Evolutionary conservation across 345 rosid genomes (phyloP), one percentile per base, ranked within the genome.

Genomic region (Heritiera fomes): DNA sequence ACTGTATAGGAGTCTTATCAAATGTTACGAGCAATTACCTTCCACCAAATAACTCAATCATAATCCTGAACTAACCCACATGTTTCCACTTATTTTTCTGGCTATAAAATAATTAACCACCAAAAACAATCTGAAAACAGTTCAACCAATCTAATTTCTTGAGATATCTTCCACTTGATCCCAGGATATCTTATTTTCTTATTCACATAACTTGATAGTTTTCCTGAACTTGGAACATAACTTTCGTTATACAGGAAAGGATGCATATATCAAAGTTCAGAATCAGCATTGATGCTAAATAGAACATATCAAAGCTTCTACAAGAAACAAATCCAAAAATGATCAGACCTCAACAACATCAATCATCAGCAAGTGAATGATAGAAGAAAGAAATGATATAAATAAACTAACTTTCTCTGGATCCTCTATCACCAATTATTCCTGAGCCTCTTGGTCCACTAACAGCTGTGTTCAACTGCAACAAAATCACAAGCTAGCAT

Each of bases 341-440:
- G 6, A 49, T 70, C 30, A 14, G 14, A 71, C 75, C 75, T 50
- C 40, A 14, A 52, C 43, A 50, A 71, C 60, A 52, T 50, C 50
- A 71, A 71, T 14, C 30, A 71, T 17, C 59, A 15, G 7, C n/a
- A 61, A 28, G 1, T 61, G 23, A 15, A 23, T 15, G 23, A 53
- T 38, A 34, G 30, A 72, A 68, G 38, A 68, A 68, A 72, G 47
- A 4, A 18, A 53, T 52, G 62, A 34, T 47, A 72, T 8, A 32
- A 53, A 52, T 52, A 53, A 53, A 90, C 97, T 91, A 82, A 95
- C 99, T 89, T 90, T 92, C 95, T 78, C 90, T 89, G 75, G 97
- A 92, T 80, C 92, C 91, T 82, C 84, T 78, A 43, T 85, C 96
- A 78, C 89, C 88, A 82, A 86, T 80, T 77, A 86, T 79, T 70